Base-by-base conservation (phyloP, 306 rosid genomes). In the Styphnolobium japonicum region DNA sequence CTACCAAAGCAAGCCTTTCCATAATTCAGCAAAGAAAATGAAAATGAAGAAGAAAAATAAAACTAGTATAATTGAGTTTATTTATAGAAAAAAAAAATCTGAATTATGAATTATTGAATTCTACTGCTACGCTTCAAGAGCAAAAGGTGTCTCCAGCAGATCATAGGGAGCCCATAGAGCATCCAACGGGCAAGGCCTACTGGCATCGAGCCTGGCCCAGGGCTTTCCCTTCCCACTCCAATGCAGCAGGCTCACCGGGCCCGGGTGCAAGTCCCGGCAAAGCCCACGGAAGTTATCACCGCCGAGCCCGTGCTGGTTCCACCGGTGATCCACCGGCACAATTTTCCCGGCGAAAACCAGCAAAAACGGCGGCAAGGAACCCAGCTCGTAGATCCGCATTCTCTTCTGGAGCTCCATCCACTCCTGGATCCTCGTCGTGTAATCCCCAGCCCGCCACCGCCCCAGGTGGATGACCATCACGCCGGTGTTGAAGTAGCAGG, bases 141-240 rank as follows among this genome's bases (percentile, higher is more conserved):
- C 62, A 6, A 80, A 91, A 48, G 81, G 85, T 12, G 91, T 80
- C 14, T 77, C 75, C 12, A 92, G 78, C 2, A 94, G 87, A 84
- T 94, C 98, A 52, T 94, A 94, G 0, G 98, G 98, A 53, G 92
- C 93, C 98, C 98, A 94, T 22, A 92, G 75, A 0, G 93, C 91
- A 73, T 94, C 98, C 71, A 94, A 72, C 0, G 98, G 97, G 68
- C 98, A 94, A 10, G 97, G 88, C 85, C 92, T 79, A 68, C 86
- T 86, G 0, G 86, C 87, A 11, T 94, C 97, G 2, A 94, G 88
- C 27, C 98, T 77, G 67, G 78, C 97, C 98, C 98, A 94, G 0
- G 98, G 98, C 76, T 94, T 94, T 3, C 98, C 98, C 48, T 94
- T 94, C 12, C 98, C 98, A 61, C 98, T 94, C 97, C 98, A 94